Evolutionary conservation across 208 protist species (phyloP).

Genomic region (Crithidia mellificae): DNA sequence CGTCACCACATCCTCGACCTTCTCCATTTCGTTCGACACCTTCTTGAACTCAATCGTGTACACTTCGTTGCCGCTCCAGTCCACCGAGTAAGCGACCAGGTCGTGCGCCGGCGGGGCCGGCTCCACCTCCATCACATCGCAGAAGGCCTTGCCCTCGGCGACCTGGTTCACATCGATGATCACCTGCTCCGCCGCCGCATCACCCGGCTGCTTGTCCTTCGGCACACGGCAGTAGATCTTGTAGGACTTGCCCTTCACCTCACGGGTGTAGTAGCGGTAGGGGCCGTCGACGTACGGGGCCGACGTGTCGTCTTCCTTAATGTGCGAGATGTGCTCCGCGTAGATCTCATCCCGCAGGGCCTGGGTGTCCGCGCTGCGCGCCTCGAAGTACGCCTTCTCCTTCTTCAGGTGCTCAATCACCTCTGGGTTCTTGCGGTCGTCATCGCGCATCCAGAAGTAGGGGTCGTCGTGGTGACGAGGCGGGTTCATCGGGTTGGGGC

Average conservation of each 20-base stretch:
- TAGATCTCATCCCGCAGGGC: conserved; percentile 71
- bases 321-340: conserved; percentile 85
- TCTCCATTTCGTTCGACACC: conserved; percentile 21
- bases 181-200: conserved; percentile 65
- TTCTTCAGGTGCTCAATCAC: conserved; percentile 81
- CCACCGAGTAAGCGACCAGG: conserved; percentile 81
- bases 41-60: conserved; percentile 78
- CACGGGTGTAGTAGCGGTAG: conserved; percentile 85
- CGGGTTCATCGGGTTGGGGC: conserved; percentile 84
- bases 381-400: conserved; percentile 82
- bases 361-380: conserved; percentile 57
- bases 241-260: conserved; percentile 84
- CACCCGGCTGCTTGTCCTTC: conserved; percentile 44
- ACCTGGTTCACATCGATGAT: conserved; percentile 83
- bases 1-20: conserved; percentile 51
- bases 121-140: conserved; percentile 56
- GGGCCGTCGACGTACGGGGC: conserved; percentile 68
- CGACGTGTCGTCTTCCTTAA: conserved; percentile 82
- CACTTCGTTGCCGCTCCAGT: conserved; percentile 83
- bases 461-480: conserved; percentile 70
- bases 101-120: conserved; percentile 65
- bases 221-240: conserved; percentile 85
- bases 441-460: conserved; percentile 88
- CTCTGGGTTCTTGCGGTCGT: conserved; percentile 65
- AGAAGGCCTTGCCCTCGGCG: conserved; percentile 83